Conservation (phyloP, 2,329 filamentous ascomycete genomes). For the Pyricularia sp. region DNA sequence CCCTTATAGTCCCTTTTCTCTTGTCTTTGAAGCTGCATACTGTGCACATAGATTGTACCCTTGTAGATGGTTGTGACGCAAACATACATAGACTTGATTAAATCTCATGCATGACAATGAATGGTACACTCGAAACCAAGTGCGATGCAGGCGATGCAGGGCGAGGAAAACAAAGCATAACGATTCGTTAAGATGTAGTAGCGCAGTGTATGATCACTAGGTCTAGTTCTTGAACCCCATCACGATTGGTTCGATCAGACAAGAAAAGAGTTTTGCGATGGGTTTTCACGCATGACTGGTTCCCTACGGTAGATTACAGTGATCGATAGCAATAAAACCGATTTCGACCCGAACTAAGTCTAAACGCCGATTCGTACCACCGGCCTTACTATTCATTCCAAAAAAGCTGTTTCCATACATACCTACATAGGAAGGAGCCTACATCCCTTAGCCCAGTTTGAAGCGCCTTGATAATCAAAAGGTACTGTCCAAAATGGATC, state of each 20-base stretch:
- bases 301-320: too few relatives aligned
- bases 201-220: too few relatives aligned
- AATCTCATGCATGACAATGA: not conserved
- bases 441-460: not conserved
- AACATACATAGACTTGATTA: not conserved
- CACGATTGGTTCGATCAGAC: too few relatives aligned
- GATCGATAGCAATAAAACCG: not conserved
- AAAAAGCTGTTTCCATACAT: not conserved
- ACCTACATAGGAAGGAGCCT: not conserved
- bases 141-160: not conserved
- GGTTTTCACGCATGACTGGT: not conserved
- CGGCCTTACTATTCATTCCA: not conserved
- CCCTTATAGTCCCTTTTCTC: conserved; percentile 2
- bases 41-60: not conserved
- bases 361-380: not conserved
- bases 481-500: not conserved
- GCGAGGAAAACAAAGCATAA: not conserved
- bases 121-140: too few relatives aligned
- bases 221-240: too few relatives aligned
- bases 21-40: not conserved
- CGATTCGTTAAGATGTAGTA: not conserved
- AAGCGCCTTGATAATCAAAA: not conserved
- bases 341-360: not conserved
- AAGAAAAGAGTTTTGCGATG: too few relatives aligned
- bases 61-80: not conserved